A percentile compares a stretch with the other conserved stretches of the same genome.
These are phyloP conservation scores for Cicer pinnatifidum DNA, from an alignment of 306 rosid species.

Conservation along the genomic window DNA sequence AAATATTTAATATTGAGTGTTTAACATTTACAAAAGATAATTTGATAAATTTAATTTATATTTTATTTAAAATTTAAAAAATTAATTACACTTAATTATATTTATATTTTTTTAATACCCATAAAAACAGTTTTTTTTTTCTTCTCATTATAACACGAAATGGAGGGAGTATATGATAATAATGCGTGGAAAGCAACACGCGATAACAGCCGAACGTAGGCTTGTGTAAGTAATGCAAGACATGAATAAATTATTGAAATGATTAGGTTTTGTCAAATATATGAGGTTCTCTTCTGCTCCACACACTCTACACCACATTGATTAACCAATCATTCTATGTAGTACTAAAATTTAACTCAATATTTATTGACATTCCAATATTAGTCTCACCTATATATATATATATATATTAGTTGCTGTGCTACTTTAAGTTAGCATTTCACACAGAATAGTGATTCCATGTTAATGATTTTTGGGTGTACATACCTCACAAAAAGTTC, in stretches of 20 bases:
- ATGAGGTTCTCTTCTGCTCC: constrained; percentile 24
- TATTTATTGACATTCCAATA: constrained; percentile 39
- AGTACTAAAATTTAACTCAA: not conserved
- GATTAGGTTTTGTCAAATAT: constrained; percentile 41
- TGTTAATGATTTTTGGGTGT: not conserved
- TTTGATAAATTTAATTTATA: no score
- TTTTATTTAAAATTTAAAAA: no score
- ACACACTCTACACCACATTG: constrained; percentile 12
- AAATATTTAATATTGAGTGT: no score
- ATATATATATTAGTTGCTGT: not conserved
- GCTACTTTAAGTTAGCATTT: constrained; percentile 17
- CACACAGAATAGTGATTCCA: not conserved
- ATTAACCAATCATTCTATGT: constrained; percentile 5
- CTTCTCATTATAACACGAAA: no score
- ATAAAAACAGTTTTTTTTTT: no score
- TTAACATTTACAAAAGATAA: no score
- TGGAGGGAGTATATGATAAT: not conserved
- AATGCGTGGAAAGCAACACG: constrained; percentile 23
- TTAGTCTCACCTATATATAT: not conserved
- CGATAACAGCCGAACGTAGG: constrained; percentile 26
- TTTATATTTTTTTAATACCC: no score
- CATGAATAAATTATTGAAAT: constrained; percentile 30
- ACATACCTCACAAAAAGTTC: not conserved
- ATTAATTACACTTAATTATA: no score
- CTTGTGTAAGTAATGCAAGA: constrained; percentile 12